Conservation (phyloP, 768 basidiomycete species). For the Royoungia palumana region DNA sequence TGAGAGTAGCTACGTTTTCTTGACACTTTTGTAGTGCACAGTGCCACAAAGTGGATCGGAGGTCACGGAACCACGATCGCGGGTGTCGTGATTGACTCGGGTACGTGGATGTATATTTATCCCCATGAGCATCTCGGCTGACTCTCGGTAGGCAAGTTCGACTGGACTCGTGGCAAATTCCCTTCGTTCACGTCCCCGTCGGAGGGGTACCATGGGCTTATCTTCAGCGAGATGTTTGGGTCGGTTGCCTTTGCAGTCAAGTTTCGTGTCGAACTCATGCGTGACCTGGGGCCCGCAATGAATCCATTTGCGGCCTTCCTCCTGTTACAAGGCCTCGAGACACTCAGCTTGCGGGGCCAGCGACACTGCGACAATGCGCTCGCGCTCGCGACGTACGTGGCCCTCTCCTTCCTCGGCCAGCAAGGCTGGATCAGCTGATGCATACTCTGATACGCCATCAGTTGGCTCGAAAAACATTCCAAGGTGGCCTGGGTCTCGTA, state of each 20-base stretch:
- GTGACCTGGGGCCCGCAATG: conserved; percentile 51
- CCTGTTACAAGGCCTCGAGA: conserved; percentile 59
- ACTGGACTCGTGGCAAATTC: conserved; percentile 54
- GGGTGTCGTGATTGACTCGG: conserved; percentile 59
- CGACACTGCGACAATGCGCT: conserved; percentile 58
- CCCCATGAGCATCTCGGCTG: background rate
- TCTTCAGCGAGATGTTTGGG: conserved; percentile 51
- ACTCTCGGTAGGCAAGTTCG: conserved; percentile 45
- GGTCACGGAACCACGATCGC: conserved; percentile 67
- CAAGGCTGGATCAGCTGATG: background rate
- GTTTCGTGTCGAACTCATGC: conserved; percentile 48
- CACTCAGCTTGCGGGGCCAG: conserved; percentile 55
- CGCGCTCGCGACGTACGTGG: conserved; percentile 41
- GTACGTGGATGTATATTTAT: conserved; percentile 27
- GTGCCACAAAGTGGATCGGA: conserved; percentile 66
- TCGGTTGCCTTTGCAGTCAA: conserved; percentile 49
- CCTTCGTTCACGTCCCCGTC: conserved; percentile 53
- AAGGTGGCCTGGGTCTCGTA: conserved; percentile 77
- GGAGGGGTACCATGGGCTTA: conserved; percentile 54
- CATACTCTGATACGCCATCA: background rate
- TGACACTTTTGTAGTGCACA: conserved; percentile 38
- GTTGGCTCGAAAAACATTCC: conserved; percentile 61
- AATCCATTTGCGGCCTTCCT: conserved; percentile 60
- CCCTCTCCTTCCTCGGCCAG: no score
- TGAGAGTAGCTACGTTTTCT: background rate